Evolutionary conservation across 2,329 filamentous ascomycete genomes (phyloP).

Genomic region (Rhynchosporium graminicola): DNA sequence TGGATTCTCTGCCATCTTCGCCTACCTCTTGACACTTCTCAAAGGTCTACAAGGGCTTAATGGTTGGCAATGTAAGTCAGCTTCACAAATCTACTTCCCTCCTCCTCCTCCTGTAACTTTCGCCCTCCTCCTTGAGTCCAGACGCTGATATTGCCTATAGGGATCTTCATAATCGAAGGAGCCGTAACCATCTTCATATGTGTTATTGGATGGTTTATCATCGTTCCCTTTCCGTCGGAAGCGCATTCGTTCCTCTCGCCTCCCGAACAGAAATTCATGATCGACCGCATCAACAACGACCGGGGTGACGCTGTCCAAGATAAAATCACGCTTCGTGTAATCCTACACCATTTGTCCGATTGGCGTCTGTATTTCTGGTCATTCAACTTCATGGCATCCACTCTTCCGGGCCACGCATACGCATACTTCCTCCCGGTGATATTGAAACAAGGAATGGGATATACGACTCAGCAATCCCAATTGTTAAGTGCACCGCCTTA

Average conservation of each 20-base stretch:
- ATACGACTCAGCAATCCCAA: constrained; percentile 51
- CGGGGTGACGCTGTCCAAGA: constrained; percentile 52
- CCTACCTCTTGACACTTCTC: constrained; percentile 12
- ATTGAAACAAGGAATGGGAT: constrained; percentile 57
- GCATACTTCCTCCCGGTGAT: constrained; percentile 81
- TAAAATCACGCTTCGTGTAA: constrained; percentile 50
- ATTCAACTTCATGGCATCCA: constrained; percentile 63
- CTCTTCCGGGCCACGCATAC: constrained; percentile 72
- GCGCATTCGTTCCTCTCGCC: constrained; percentile 50
- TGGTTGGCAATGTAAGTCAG: constrained; percentile 15
- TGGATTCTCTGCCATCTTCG: constrained; percentile 15
- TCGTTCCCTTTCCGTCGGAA: constrained; percentile 61
- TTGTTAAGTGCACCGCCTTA: constrained; percentile 57
- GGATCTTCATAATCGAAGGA: constrained; percentile 47
- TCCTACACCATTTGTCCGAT: constrained; percentile 50
- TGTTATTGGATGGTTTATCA: constrained; percentile 54
- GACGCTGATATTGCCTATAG: not conserved
- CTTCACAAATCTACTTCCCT: not conserved
- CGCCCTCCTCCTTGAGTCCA: no score
- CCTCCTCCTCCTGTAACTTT: no score
- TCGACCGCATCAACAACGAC: constrained; percentile 56
- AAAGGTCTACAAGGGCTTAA: constrained; percentile 10
- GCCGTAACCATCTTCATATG: constrained; percentile 53
- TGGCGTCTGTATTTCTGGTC: constrained; percentile 63
- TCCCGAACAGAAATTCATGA: constrained; percentile 53